Evolutionary conservation across 2,329 filamentous ascomycete genomes (phyloP).

Genomic region (Penicillium sp.): DNA sequence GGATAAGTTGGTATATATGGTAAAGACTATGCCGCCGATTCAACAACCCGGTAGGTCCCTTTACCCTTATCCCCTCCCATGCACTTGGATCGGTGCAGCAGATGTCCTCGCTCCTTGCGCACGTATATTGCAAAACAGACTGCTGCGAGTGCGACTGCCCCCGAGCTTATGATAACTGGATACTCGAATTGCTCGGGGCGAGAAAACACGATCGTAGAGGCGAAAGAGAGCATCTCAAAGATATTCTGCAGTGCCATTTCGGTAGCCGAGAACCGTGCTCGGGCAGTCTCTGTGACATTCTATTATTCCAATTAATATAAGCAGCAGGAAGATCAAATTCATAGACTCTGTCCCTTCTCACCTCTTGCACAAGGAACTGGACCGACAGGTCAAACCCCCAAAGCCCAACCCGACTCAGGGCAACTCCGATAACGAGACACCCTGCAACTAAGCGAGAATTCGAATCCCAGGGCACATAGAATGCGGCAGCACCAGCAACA

Average conservation of each 20-base stretch:
- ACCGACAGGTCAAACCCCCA: conserved; percentile 66
- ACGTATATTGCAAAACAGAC: conserved; percentile 60
- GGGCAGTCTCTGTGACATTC: conserved; percentile 59
- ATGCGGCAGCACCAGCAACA: conserved; percentile 50
- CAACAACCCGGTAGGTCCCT: conserved; percentile 3
- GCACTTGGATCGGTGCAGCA: conserved; percentile 52
- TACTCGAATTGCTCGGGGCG: conserved; percentile 67
- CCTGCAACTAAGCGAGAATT: conserved; percentile 46
- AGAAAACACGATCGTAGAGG: conserved; percentile 67
- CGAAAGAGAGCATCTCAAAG: conserved; percentile 71
- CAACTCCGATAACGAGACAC: conserved; percentile 56
- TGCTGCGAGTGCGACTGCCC: conserved; percentile 35
- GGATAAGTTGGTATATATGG: too few relatives aligned
- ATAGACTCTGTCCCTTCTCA: conserved; percentile 28
- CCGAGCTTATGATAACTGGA: conserved; percentile 63
- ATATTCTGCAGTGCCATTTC: conserved; percentile 71
- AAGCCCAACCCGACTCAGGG: conserved; percentile 63
- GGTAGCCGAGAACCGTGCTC: conserved; percentile 71
- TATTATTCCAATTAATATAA: conserved; percentile 28
- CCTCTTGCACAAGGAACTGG: conserved; percentile 66
- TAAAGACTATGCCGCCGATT: background rate
- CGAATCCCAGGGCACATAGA: conserved; percentile 45
- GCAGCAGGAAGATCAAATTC: background rate
- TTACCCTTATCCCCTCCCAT: conserved; percentile 27
- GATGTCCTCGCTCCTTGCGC: conserved; percentile 61